A percentile compares a stretch with the other conserved stretches of the same genome.
Evolutionary conservation across 352 stramenopile genomes (phyloP).

Genomic region (Globisporangium nodosum): DNA sequence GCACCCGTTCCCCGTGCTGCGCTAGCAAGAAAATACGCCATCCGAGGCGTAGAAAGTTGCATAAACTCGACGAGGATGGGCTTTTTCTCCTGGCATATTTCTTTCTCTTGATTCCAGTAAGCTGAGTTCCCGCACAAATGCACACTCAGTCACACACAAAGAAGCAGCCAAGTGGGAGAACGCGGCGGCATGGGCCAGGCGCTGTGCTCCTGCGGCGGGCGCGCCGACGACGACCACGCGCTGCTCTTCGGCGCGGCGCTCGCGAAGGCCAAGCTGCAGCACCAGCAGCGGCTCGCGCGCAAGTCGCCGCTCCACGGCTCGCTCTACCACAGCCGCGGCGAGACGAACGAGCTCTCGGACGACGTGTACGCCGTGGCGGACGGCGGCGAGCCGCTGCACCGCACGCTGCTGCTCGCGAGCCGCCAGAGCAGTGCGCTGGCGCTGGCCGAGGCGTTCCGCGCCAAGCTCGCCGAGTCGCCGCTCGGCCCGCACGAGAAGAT

Average conservation of each 20-base stretch:
- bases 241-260: slow-evolving; percentile 12
- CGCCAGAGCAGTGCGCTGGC: slow-evolving; percentile 36
- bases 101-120: neutral
- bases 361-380: slow-evolving; percentile 24
- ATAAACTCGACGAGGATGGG: too few relatives aligned
- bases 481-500: slow-evolving; percentile 72
- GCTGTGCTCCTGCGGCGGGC: slow-evolving; percentile 41
- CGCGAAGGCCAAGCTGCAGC: slow-evolving; percentile 29
- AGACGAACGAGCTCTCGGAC: slow-evolving; percentile 55
- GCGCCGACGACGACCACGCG: slow-evolving; percentile 29
- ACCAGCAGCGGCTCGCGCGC: slow-evolving; percentile 24
- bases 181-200: slow-evolving; percentile 33
- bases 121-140: neutral
- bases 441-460: slow-evolving; percentile 59
- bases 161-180: neutral
- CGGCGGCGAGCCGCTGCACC: slow-evolving; percentile 15
- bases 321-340: slow-evolving; percentile 36
- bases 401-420: slow-evolving; percentile 13
- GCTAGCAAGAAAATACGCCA: too few relatives aligned
- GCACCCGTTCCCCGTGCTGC: slow-evolving; percentile 51
- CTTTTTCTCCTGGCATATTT: neutral
- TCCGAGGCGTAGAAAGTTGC: too few relatives aligned
- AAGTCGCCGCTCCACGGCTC: slow-evolving; percentile 17
- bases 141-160: neutral
- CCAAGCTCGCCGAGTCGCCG: slow-evolving; percentile 63